Conservation (phyloP, 2,329 filamentous ascomycete genomes). For the Sporothrix phasma region DNA sequence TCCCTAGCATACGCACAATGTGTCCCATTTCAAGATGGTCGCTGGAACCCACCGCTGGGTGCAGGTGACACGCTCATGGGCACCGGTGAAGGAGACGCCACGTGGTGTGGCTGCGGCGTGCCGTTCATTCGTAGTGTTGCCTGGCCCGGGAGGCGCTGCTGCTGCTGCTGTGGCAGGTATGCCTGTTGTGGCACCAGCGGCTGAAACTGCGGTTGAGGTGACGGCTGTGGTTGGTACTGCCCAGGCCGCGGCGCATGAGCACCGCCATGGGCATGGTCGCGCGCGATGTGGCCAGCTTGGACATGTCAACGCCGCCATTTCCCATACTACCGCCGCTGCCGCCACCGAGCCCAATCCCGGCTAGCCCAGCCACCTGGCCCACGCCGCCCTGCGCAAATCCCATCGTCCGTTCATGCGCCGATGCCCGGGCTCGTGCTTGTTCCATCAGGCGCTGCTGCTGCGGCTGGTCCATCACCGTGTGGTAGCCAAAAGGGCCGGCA, state of each 20-base stretch:
- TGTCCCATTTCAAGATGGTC: slow-evolving; percentile 6
- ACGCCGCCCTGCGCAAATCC: slow-evolving; percentile 25
- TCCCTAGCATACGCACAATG: not conserved
- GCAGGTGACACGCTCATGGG: slow-evolving; percentile 19
- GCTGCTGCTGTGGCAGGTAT: slow-evolving; percentile 8
- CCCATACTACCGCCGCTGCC: slow-evolving; percentile 15
- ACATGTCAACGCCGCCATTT: slow-evolving; percentile 25
- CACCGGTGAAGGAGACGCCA: slow-evolving; percentile 20
- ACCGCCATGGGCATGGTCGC: slow-evolving; percentile 30
- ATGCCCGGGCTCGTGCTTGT: slow-evolving; percentile 37
- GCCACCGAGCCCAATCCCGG: slow-evolving; percentile 27
- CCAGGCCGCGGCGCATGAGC: slow-evolving; percentile 28
- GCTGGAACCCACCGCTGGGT: slow-evolving; percentile 12
- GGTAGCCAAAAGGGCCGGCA: slow-evolving; percentile 33
- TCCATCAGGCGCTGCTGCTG: slow-evolving; percentile 43
- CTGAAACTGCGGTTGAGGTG: not conserved
- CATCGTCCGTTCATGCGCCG: slow-evolving; percentile 34
- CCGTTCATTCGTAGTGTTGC: slow-evolving; percentile 18
- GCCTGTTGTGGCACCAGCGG: slow-evolving; percentile 8
- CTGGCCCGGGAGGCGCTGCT: not conserved
- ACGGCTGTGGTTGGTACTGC: slow-evolving; percentile 1
- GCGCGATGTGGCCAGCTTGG: slow-evolving; percentile 28
- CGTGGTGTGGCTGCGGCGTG: slow-evolving; percentile 9
- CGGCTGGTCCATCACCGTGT: slow-evolving; percentile 39
- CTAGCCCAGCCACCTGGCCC: slow-evolving; percentile 27